Evolutionary conservation across 2,329 filamentous ascomycete genomes (phyloP).

Genomic region (Blastomyces silverae): DNA sequence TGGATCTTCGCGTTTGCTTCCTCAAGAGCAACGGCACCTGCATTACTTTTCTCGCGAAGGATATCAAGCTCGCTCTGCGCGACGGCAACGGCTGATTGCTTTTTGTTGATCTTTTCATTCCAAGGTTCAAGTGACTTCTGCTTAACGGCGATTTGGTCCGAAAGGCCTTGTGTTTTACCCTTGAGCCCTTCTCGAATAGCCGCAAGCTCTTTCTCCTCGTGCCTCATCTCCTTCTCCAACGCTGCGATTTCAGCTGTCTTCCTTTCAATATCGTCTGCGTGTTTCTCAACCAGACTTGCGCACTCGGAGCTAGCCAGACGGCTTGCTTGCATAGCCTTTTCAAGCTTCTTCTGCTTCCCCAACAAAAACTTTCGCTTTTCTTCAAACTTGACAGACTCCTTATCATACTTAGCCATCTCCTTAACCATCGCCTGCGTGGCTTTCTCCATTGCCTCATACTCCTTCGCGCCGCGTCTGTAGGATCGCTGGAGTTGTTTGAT

Average conservation of each 20-base stretch:
- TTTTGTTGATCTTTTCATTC: slow-evolving; percentile 95
- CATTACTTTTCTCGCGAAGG: slow-evolving; percentile 78
- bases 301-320: slow-evolving; percentile 69
- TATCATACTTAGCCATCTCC: slow-evolving; percentile 87
- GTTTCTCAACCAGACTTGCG: slow-evolving; percentile 69
- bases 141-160: slow-evolving; percentile 83
- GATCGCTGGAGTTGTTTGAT: slow-evolving; percentile 85
- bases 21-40: slow-evolving; percentile 73
- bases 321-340: slow-evolving; percentile 75
- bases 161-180: slow-evolving; percentile 91
- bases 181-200: slow-evolving; percentile 82
- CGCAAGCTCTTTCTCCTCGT: slow-evolving; percentile 73
- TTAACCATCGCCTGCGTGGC: slow-evolving; percentile 71
- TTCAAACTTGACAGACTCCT: slow-evolving; percentile 93
- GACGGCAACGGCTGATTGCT: slow-evolving; percentile 87
- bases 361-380: slow-evolving; percentile 93
- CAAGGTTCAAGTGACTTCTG: slow-evolving; percentile 94
- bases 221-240: slow-evolving; percentile 68
- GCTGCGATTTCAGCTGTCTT: slow-evolving; percentile 65
- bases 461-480: slow-evolving; percentile 74
- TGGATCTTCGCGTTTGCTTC: slow-evolving; percentile 75
- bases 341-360: slow-evolving; percentile 88
- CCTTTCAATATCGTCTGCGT: slow-evolving; percentile 68
- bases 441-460: slow-evolving; percentile 77
- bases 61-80: slow-evolving; percentile 93